phyloP scores from a whole-genome alignment of 2,329 filamentous ascomycete genomes.

The Stromatinia cepivora region DNA sequence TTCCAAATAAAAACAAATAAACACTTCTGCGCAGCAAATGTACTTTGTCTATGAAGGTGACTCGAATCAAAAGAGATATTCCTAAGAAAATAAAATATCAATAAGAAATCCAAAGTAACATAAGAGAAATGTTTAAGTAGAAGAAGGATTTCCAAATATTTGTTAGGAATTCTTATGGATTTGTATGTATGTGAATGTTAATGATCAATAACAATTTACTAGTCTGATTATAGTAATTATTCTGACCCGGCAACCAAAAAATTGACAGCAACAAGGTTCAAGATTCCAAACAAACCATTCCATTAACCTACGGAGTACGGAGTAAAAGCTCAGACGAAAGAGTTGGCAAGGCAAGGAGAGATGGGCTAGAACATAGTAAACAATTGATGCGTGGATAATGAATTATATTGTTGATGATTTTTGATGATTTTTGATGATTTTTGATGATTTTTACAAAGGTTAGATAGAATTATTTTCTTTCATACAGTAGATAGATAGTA shows the following conservation, averaged over 20 bases:
- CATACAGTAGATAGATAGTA: no score
- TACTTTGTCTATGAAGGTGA: not conserved
- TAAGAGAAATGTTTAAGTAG: constrained; percentile 1
- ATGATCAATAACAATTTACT: constrained; percentile 20
- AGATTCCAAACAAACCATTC: not conserved
- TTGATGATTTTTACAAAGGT: no score
- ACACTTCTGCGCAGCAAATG: not conserved
- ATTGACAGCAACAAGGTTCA: constrained; percentile 3
- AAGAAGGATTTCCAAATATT: not conserved
- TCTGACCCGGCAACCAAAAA: constrained; percentile 20
- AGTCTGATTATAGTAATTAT: constrained; percentile 23
- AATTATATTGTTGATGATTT: no score
- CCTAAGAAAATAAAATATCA: constrained; percentile 3
- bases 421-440: no score
- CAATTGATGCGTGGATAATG: no score
- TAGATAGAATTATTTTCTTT: no score
- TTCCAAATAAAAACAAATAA: not conserved
- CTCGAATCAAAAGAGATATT: not conserved
- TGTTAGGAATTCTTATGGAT: constrained; percentile 11
- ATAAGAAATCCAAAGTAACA: not conserved
- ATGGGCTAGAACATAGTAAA: no score
- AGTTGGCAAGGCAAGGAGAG: no score
- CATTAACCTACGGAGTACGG: not conserved
- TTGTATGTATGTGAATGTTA: constrained; percentile 18
- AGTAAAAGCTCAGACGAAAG: not conserved